Percentiles rank a stretch among this genome's conserved stretches.
Conservation (phyloP, 2,329 filamentous ascomycete genomes). For the Helotiales sp. region DNA sequence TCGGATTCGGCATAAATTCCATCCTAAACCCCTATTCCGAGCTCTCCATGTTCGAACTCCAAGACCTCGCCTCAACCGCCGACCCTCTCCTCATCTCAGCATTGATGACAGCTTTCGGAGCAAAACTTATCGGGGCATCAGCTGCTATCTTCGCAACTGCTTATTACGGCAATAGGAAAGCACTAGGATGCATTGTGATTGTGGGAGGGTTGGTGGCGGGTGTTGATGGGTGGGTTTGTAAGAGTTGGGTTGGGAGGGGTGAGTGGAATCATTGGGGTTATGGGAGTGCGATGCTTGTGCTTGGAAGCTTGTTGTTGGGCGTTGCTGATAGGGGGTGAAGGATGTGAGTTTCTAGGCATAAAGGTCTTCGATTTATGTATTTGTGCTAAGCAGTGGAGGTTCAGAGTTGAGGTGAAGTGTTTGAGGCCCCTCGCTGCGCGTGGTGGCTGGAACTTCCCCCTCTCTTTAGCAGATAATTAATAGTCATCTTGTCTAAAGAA, state of each 20-base stretch:
- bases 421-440: no score
- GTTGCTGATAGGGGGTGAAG: neutral
- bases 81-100: neutral
- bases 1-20: slow-evolving; percentile 1
- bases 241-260: neutral
- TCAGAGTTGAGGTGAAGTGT: no score
- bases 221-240: neutral
- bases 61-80: neutral
- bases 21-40: slow-evolving; percentile 1
- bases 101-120: neutral
- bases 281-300: neutral
- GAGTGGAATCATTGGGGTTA: slow-evolving; percentile 7
- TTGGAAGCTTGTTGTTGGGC: neutral
- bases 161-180: neutral
- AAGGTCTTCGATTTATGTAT: no score
- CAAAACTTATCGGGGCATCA: neutral
- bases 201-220: neutral
- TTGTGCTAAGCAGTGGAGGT: no score
- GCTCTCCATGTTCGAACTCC: neutral
- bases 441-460: no score
- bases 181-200: neutral
- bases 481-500: no score
- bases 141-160: neutral
- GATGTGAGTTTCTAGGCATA: no score
- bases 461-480: no score